A percentile compares a stretch with the other conserved stretches of the same genome.
These are phyloP conservation scores for Termitomyces sp. DNA, from an alignment of 768 basidiomycete species.

Conservation along the genomic window DNA sequence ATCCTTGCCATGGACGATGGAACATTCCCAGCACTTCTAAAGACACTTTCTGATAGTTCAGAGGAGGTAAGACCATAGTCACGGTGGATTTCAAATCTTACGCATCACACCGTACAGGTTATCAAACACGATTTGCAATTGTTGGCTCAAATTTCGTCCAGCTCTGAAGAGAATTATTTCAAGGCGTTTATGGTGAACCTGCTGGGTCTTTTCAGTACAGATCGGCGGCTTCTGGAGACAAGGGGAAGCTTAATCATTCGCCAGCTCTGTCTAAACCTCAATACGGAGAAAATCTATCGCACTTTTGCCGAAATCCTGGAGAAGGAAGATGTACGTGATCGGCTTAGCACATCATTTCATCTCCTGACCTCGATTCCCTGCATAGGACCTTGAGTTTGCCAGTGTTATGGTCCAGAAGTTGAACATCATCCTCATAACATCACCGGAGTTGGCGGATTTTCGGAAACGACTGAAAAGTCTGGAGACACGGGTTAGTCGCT, in stretches of 20 bases:
- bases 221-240: conserved; percentile 81
- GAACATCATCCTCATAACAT: conserved; percentile 94
- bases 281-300: conserved; percentile 91
- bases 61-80: conserved; percentile 61
- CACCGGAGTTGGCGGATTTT: conserved; percentile 93
- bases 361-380: neutral
- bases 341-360: neutral
- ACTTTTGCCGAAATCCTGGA: conserved; percentile 97
- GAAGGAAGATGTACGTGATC: conserved; percentile 80
- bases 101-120: conserved; percentile 42
- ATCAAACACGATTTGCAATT: conserved; percentile 96
- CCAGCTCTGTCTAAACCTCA: conserved; percentile 89
- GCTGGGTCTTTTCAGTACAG: conserved; percentile 91
- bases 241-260: conserved; percentile 94
- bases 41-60: conserved; percentile 93
- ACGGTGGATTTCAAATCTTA: neutral
- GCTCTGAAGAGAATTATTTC: conserved; percentile 94
- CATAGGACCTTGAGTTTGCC: conserved; percentile 93
- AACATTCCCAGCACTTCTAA: conserved; percentile 91
- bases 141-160: conserved; percentile 93
- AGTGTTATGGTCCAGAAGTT: conserved; percentile 97
- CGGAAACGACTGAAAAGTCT: conserved; percentile 87
- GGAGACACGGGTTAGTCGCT: conserved; percentile 72
- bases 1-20: conserved; percentile 95
- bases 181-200: conserved; percentile 94